Conservation (phyloP, 2,329 filamentous ascomycete species). For the Colletotrichum lupini region DNA sequence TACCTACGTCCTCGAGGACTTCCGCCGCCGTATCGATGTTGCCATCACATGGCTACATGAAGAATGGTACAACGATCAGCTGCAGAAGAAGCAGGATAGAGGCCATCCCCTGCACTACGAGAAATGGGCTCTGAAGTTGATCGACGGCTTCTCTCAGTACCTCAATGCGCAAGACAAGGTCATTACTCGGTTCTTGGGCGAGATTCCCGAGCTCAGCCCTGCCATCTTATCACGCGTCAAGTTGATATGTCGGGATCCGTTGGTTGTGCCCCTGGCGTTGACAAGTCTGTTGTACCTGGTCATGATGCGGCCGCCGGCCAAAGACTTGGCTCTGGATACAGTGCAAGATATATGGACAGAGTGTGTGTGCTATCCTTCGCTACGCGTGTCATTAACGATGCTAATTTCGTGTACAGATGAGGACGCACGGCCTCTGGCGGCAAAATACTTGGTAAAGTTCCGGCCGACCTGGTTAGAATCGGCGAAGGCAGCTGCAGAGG, state of each 20-base stretch:
- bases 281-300: constrained; percentile 75
- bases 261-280: constrained; percentile 70
- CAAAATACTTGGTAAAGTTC: constrained; percentile 71
- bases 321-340: constrained; percentile 71
- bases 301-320: constrained; percentile 74
- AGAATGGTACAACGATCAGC: constrained; percentile 94
- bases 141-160: constrained; percentile 91
- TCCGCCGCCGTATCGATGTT: constrained; percentile 87
- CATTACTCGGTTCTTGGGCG: constrained; percentile 89
- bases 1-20: constrained; percentile 90
- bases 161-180: constrained; percentile 92
- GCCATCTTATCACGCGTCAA: constrained; percentile 80
- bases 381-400: neutral
- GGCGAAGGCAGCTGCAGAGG: constrained; percentile 41
- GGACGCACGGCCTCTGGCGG: constrained; percentile 71
- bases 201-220: constrained; percentile 83
- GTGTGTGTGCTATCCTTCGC: constrained; percentile 58
- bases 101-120: constrained; percentile 77
- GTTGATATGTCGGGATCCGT: constrained; percentile 73
- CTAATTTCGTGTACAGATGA: constrained; percentile 58
- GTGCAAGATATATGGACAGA: constrained; percentile 75
- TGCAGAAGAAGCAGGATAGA: constrained; percentile 53
- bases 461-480: constrained; percentile 62
- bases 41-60: constrained; percentile 96
- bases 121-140: constrained; percentile 80